Conservation (phyloP, 1,284 basidiomycete species). For the Psilocybe mexicana region DNA sequence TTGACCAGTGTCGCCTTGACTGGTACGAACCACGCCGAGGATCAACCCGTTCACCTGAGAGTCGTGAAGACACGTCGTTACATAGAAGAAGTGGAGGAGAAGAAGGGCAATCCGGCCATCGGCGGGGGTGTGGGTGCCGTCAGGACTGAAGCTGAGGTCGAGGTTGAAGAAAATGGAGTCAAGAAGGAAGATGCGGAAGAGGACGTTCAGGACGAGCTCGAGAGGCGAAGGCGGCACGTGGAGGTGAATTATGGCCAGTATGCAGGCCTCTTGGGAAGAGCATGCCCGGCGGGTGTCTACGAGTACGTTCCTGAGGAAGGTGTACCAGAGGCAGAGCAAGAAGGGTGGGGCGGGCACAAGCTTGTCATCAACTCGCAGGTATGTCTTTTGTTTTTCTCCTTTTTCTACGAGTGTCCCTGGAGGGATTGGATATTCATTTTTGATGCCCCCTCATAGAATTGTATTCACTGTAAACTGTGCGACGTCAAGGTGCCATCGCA, state of each 20-base stretch:
- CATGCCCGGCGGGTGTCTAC: conserved; percentile 96
- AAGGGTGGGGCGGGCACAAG: conserved; percentile 78
- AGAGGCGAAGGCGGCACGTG: conserved; percentile 67
- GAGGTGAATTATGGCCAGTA: conserved; percentile 78
- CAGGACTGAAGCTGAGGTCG: conserved; percentile 25
- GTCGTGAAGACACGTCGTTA: conserved; percentile 48
- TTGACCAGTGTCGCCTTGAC: conserved; percentile 91
- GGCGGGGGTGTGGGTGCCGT: conserved; percentile 21
- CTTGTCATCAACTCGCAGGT: conserved; percentile 97
- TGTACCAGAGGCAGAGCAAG: conserved; percentile 44
- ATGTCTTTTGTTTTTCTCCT: conserved; percentile 18
- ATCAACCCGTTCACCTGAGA: conserved; percentile 90
- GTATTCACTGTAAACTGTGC: conserved; percentile 93
- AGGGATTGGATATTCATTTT: neutral
- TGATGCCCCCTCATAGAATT: conserved; percentile 53
- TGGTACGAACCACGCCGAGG: conserved; percentile 95
- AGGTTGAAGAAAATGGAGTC: conserved; percentile 21
- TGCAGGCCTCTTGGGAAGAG: conserved; percentile 85
- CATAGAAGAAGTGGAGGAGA: conserved; percentile 37
- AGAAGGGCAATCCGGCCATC: conserved; percentile 16
- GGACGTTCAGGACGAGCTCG: conserved; percentile 43
- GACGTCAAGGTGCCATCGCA: conserved; percentile 93
- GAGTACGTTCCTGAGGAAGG: conserved; percentile 87
- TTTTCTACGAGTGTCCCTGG: neutral
- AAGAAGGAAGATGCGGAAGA: conserved; percentile 16